These are phyloP conservation scores for Aureobasidium lini DNA, from an alignment of 2,329 filamentous ascomycete genomes.

Conservation along the genomic window DNA sequence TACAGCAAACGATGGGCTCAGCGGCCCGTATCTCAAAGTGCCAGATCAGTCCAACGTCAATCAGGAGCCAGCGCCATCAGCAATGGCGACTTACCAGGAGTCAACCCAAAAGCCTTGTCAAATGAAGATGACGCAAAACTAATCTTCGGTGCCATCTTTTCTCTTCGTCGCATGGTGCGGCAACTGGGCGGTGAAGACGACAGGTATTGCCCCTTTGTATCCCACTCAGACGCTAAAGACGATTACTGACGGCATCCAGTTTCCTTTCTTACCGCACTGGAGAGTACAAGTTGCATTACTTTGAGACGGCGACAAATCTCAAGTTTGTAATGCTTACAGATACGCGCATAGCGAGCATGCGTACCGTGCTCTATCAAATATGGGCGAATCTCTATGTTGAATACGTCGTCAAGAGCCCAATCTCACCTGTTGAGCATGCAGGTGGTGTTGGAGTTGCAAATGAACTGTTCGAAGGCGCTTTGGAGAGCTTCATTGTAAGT, in stretches of 20 bases:
- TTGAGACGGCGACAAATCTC: conserved; percentile 91
- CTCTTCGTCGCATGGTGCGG: conserved; percentile 89
- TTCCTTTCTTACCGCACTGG: conserved; percentile 91
- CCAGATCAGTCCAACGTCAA: conserved; percentile 43
- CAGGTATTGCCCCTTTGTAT: conserved; percentile 36
- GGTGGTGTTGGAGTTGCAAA: conserved; percentile 57
- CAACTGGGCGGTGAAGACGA: conserved; percentile 92
- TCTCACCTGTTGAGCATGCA: conserved; percentile 54
- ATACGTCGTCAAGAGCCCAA: conserved; percentile 64
- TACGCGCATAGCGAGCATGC: conserved; percentile 79
- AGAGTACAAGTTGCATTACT: conserved; percentile 98
- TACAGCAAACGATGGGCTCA: conserved; percentile 83
- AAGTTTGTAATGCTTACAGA: conserved; percentile 97
- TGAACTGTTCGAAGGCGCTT: conserved; percentile 56
- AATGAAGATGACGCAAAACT: conserved; percentile 86
- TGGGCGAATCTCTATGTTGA: conserved; percentile 98
- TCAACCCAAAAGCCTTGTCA: conserved; percentile 37
- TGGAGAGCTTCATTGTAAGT: conserved; percentile 67
- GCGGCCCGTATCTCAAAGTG: conserved; percentile 35
- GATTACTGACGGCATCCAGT: conserved; percentile 37
- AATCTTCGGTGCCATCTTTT: conserved; percentile 95
- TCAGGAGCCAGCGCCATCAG: conserved; percentile 40
- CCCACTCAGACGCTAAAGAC: background rate
- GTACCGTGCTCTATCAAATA: conserved; percentile 92
- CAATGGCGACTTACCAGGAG: conserved; percentile 32